A percentile compares a stretch with the other conserved stretches of the same genome.
These are phyloP conservation scores for Boletellus ananas DNA, from an alignment of 768 basidiomycete genomes.

Conservation along the genomic window DNA sequence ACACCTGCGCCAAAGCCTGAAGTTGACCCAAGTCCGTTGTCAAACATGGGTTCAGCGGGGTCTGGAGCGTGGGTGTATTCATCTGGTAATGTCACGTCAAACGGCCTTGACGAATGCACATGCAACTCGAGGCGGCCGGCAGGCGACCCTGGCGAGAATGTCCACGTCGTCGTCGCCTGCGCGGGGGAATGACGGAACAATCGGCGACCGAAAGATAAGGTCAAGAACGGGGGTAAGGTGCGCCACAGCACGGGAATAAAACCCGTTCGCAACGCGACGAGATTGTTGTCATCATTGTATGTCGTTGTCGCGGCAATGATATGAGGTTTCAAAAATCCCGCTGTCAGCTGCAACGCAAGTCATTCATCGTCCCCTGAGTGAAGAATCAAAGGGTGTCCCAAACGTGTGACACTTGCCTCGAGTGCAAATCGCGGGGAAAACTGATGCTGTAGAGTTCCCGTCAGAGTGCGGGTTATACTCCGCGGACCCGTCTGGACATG, in stretches of 20 bases:
- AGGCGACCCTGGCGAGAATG: constrained; percentile 21
- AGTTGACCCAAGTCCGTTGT: constrained; percentile 41
- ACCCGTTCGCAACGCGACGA: constrained; percentile 36
- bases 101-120: constrained; percentile 41
- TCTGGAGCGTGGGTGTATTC: constrained; percentile 22
- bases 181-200: constrained; percentile 48
- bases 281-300: constrained; percentile 50
- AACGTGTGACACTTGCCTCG: constrained; percentile 36
- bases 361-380: constrained; percentile 10
- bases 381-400: constrained; percentile 7
- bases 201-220: constrained; percentile 46
- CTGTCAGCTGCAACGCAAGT: constrained; percentile 34
- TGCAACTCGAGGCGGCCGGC: constrained; percentile 36
- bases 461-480: constrained; percentile 40
- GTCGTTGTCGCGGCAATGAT: constrained; percentile 39
- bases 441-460: constrained; percentile 74
- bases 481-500: constrained; percentile 29
- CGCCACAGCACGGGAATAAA: constrained; percentile 33
- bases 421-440: constrained; percentile 60
- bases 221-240: constrained; percentile 37
- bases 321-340: constrained; percentile 40
- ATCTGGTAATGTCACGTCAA: constrained; percentile 31
- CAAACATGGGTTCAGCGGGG: constrained; percentile 19
- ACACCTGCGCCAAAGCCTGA: constrained; percentile 48
- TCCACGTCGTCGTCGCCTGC: constrained; percentile 40